These are phyloP conservation scores for Oryza meridionalis DNA, from an alignment of 176 grass and related monocot species.

Conservation along the genomic window DNA sequence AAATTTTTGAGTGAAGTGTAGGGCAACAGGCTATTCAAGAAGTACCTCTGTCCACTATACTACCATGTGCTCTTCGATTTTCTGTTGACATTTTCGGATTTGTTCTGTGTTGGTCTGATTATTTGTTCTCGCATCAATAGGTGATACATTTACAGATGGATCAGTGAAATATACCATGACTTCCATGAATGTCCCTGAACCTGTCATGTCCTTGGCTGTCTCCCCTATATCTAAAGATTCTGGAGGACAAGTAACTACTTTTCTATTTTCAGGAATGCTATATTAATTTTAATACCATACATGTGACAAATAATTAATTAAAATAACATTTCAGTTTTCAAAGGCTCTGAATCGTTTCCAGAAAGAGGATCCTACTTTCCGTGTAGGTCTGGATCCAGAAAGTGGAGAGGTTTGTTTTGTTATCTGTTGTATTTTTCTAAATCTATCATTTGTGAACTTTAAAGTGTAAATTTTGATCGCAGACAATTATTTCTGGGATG, in stretches of 20 bases:
- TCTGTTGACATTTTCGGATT: conserved; percentile 14
- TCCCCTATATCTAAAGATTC: conserved; percentile 97
- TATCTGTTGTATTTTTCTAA: background rate
- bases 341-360: conserved; percentile 98
- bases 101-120: conserved; percentile 29
- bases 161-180: conserved; percentile 97
- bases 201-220: conserved; percentile 98
- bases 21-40: background rate
- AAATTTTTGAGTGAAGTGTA: background rate
- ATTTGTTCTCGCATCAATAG: conserved; percentile 50
- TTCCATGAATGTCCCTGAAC: conserved; percentile 98
- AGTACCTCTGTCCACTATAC: conserved; percentile 12
- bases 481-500: conserved; percentile 99
- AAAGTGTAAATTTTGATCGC: conserved; percentile 35
- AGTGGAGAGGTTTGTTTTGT: conserved; percentile 76
- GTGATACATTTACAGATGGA: conserved; percentile 97
- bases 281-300: conserved; percentile 27
- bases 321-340: conserved; percentile 74
- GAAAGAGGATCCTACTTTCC: conserved; percentile 97
- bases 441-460: conserved; percentile 28
- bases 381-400: conserved; percentile 89
- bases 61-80: background rate
- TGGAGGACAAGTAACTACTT: conserved; percentile 88
- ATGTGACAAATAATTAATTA: conserved; percentile 37
- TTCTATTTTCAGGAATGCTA: conserved; percentile 20